Evolutionary conservation across 495 filamentous ascomycete species (phyloP).

Genomic region (Haplographium delicatum): DNA sequence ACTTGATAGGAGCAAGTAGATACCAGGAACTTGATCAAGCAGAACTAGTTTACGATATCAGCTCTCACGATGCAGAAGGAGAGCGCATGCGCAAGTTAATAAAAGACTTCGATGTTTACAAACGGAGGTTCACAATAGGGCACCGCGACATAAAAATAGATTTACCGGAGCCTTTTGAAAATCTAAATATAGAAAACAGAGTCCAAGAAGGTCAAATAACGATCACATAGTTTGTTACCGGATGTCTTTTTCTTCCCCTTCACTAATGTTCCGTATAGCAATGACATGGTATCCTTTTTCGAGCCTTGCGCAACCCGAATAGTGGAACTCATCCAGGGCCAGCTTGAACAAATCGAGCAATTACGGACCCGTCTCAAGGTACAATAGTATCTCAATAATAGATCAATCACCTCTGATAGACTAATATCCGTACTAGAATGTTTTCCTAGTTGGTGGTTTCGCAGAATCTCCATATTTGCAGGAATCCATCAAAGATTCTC

Average conservation of each 20-base stretch:
- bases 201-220: slow-evolving; percentile 7
- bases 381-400: not conserved
- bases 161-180: slow-evolving; percentile 1
- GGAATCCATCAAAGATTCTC: slow-evolving; percentile 4
- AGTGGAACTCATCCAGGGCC: slow-evolving; percentile 4
- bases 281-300: slow-evolving; percentile 11
- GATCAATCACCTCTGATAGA: not conserved
- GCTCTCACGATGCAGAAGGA: slow-evolving; percentile 12
- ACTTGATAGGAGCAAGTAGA: not conserved
- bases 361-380: slow-evolving; percentile 3
- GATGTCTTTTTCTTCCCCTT: not conserved
- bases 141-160: slow-evolving; percentile 1
- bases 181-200: slow-evolving; percentile 1
- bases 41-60: not conserved
- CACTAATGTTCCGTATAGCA: slow-evolving; percentile 1
- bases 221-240: slow-evolving; percentile 7
- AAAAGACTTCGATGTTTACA: slow-evolving; percentile 10
- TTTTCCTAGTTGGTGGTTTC: slow-evolving; percentile 15
- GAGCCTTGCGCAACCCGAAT: slow-evolving; percentile 8
- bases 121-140: slow-evolving; percentile 2
- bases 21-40: slow-evolving; percentile 7
- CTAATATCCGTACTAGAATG: slow-evolving; percentile 1
- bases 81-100: slow-evolving; percentile 12
- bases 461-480: slow-evolving; percentile 13
- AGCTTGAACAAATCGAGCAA: not conserved